These are phyloP conservation scores for Gossypium thurberi DNA, from an alignment of 345 rosid species.

Conservation along the genomic window DNA sequence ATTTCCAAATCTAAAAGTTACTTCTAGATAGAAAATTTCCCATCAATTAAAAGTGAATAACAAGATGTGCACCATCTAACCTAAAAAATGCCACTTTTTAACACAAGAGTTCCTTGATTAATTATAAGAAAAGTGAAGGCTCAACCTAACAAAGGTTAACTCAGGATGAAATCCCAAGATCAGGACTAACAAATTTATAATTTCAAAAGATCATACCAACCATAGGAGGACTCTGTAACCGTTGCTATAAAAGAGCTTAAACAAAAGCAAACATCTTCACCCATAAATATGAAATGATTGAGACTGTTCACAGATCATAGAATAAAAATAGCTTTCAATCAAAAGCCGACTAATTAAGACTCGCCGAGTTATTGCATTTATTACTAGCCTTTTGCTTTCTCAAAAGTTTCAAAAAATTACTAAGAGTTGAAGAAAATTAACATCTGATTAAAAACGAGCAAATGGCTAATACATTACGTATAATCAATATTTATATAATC, in stretches of 20 bases:
- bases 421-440: neutral
- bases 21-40: neutral
- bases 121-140: neutral
- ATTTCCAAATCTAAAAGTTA: neutral
- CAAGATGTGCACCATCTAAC: neutral
- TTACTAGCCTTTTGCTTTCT: neutral
- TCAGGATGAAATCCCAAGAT: neutral
- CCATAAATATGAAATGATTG: neutral
- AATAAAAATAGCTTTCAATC: neutral
- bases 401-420: neutral
- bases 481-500: neutral
- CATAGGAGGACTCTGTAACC: neutral
- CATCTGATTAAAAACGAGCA: neutral
- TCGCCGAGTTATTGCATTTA: neutral
- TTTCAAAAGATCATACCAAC: neutral
- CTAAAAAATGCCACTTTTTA: neutral
- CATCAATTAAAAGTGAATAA: neutral
- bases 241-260: neutral
- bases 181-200: neutral
- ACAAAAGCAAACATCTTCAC: neutral
- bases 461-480: neutral
- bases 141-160: neutral
- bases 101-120: neutral
- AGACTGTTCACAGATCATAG: neutral
- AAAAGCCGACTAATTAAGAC: neutral